Percentiles rank a stretch among this genome's conserved stretches.
phyloP scores from a whole-genome alignment of 495 filamentous ascomycete species.

The Aspergillus indologenus region DNA sequence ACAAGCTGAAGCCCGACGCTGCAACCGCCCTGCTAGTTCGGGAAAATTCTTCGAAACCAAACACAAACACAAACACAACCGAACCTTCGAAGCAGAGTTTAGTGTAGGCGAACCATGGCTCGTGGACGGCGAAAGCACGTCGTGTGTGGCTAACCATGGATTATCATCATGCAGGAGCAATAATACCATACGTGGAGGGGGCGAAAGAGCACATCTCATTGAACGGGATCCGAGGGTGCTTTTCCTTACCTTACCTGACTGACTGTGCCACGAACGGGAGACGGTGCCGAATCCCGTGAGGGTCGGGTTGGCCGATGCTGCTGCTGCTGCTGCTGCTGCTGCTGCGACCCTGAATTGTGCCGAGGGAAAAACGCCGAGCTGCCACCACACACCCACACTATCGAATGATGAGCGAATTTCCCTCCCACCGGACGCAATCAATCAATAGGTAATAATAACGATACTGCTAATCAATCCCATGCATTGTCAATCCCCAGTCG shows the following conservation, averaged over 20 bases:
- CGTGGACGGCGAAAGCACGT: background rate
- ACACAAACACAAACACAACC: too few species aligned
- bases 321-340: too few species aligned
- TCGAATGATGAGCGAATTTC: background rate
- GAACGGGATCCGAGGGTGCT: background rate
- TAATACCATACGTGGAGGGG: background rate
- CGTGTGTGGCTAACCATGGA: background rate
- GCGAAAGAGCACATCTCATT: background rate
- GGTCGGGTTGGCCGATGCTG: background rate
- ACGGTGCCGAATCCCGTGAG: background rate
- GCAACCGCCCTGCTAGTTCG: background rate
- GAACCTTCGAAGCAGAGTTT: background rate
- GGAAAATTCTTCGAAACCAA: background rate
- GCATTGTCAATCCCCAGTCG: background rate
- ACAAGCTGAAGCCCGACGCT: background rate
- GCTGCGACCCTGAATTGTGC: background rate
- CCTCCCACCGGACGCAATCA: background rate
- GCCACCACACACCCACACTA: background rate
- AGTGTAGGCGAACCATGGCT: background rate
- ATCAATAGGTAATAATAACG: too few species aligned
- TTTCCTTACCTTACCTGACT: background rate
- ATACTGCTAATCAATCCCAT: background rate
- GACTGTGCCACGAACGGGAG: background rate
- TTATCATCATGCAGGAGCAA: background rate
- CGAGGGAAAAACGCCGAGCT: background rate